phyloP scores from a whole-genome alignment of 176 grass and related monocot genomes.

The Miscanthus lutarioriparius region DNA sequence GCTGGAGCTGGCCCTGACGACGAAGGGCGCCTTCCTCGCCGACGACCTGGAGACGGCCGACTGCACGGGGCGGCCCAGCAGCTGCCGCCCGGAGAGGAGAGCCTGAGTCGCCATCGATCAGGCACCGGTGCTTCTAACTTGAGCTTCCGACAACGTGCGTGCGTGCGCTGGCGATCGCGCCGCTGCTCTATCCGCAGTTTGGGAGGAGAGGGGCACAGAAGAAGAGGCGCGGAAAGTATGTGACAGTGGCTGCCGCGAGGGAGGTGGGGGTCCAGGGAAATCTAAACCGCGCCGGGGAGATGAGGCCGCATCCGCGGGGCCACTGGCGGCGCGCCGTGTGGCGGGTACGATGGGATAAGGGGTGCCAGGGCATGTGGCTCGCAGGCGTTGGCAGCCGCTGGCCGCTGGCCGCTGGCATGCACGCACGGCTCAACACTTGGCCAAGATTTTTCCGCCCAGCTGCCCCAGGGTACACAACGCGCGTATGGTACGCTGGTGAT shows the following conservation, averaged over 20 bases:
- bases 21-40: conserved; percentile 53
- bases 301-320: conserved; percentile 61
- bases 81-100: conserved; percentile 84
- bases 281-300: conserved; percentile 58
- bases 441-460: neutral
- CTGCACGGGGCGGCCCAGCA: conserved; percentile 64
- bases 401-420: neutral
- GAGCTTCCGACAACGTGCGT: neutral
- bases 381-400: neutral
- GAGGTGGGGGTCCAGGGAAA: conserved; percentile 43
- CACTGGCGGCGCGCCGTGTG: conserved; percentile 60
- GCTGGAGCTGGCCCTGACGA: conserved; percentile 74
- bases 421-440: neutral
- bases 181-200: conserved; percentile 20
- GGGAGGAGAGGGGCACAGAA: conserved; percentile 33
- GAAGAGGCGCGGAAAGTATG: conserved; percentile 13
- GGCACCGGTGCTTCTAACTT: neutral
- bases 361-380: neutral
- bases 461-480: neutral
- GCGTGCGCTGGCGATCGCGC: neutral
- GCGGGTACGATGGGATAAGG: conserved; percentile 57
- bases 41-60: conserved; percentile 52
- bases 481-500: neutral
- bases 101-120: conserved; percentile 67
- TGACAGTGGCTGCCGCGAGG: conserved; percentile 18